phyloP scores from a whole-genome alignment of 179 eudicot species.

The Corrigiola litoralis region DNA sequence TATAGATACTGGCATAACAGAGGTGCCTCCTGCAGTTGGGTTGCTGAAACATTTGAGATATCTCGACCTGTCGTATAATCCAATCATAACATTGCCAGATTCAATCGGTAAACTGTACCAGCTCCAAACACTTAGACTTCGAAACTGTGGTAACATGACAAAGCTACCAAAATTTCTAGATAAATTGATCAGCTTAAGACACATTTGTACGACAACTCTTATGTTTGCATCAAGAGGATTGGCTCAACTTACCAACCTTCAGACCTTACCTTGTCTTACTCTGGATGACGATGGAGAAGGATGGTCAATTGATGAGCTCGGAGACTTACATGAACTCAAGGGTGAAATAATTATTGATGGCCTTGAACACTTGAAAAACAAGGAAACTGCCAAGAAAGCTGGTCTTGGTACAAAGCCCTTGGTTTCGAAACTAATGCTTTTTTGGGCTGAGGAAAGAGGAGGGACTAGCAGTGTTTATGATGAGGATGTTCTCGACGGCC shows the following conservation, averaged over 20 bases:
- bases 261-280: slow-evolving; percentile 10
- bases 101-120: slow-evolving; percentile 14
- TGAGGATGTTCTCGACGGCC: slow-evolving; percentile 18
- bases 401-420: neutral
- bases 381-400: slow-evolving; percentile 10
- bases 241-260: neutral
- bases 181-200: slow-evolving; percentile 5
- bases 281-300: neutral
- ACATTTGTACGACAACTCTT: slow-evolving; percentile 2
- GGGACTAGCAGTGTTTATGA: neutral
- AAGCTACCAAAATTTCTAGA: neutral
- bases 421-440: neutral
- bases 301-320: slow-evolving; percentile 14
- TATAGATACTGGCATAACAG: neutral
- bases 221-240: slow-evolving; percentile 10
- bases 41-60: slow-evolving; percentile 15
- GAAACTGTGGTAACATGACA: neutral
- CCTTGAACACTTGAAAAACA: slow-evolving; percentile 8
- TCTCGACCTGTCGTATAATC: slow-evolving; percentile 14
- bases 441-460: neutral
- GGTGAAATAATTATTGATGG: neutral
- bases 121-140: slow-evolving; percentile 11
- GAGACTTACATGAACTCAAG: neutral
- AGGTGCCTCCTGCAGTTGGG: slow-evolving; percentile 10
- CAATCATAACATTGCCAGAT: slow-evolving; percentile 12